Evolutionary conservation across 352 stramenopile species (phyloP).

Genomic region (Phytophthora colocasiae): DNA sequence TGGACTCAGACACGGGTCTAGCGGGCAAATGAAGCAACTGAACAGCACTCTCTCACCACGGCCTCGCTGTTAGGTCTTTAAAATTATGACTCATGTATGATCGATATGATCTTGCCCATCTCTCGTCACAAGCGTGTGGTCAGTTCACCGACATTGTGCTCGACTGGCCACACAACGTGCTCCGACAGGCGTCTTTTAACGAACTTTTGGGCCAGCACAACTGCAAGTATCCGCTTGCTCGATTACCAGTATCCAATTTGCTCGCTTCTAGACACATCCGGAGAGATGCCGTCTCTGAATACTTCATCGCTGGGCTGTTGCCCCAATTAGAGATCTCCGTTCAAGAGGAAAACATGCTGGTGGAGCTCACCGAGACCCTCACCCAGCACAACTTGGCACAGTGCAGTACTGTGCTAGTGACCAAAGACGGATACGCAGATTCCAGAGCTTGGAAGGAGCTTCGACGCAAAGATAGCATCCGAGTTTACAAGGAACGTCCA

Average conservation of each 20-base stretch:
- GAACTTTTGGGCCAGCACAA: conserved; percentile 8
- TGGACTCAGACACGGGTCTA: not conserved
- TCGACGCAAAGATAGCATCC: conserved; percentile 27
- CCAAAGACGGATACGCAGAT: conserved; percentile 30
- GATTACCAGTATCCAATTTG: conserved; percentile 29
- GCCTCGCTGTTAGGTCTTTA: not conserved
- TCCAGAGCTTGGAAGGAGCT: conserved; percentile 37
- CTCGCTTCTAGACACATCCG: conserved; percentile 7
- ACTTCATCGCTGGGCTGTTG: conserved; percentile 11
- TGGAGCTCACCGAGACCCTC: conserved; percentile 31
- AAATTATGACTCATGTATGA: not conserved
- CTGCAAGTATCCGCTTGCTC: not conserved
- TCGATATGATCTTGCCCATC: not conserved
- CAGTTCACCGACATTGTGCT: conserved; percentile 11
- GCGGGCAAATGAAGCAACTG: conserved; percentile 16
- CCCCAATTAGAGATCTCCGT: conserved; percentile 18
- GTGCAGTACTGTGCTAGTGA: conserved; percentile 27
- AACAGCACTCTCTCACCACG: not conserved
- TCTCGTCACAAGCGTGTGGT: conserved; percentile 3
- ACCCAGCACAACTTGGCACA: conserved; percentile 40
- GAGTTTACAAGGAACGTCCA: conserved; percentile 34
- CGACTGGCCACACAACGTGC: conserved; percentile 7
- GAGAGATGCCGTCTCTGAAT: conserved; percentile 24
- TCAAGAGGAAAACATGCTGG: conserved; percentile 28
- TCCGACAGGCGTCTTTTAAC: conserved; percentile 14